These are phyloP conservation scores for Crithidia expoeki DNA, from an alignment of 208 protist species.

Conservation along the genomic window DNA sequence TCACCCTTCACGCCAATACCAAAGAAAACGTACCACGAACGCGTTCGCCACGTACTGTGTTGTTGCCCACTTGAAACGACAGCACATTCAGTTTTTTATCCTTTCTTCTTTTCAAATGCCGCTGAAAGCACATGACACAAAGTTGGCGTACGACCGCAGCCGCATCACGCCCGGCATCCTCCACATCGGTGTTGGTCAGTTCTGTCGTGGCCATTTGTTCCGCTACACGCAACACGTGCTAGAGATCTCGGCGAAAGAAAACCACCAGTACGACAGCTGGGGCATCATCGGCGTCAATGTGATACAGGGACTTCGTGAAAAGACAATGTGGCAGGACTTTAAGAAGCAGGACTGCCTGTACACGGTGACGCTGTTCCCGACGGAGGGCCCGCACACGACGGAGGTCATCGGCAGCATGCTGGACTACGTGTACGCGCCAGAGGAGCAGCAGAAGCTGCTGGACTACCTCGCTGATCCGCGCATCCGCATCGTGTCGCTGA, in stretches of 20 bases:
- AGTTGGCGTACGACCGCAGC: conserved; percentile 9
- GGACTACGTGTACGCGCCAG: conserved; percentile 39
- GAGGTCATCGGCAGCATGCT: conserved; percentile 40
- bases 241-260: conserved; percentile 32
- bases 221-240: conserved; percentile 42
- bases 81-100: neutral
- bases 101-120: neutral
- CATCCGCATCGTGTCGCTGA: conserved; percentile 49
- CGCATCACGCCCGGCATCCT: conserved; percentile 40
- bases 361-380: conserved; percentile 40
- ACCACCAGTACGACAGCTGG: conserved; percentile 33
- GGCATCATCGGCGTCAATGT: conserved; percentile 48
- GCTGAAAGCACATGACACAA: neutral
- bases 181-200: conserved; percentile 44
- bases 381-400: conserved; percentile 22
- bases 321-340: conserved; percentile 41
- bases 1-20: too few relatives aligned
- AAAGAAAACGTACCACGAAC: too few relatives aligned
- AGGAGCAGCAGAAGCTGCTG: conserved; percentile 37
- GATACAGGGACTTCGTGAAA: conserved; percentile 26
- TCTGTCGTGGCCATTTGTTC: conserved; percentile 43
- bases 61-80: too few relatives aligned
- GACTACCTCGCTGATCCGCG: conserved; percentile 33
- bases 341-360: conserved; percentile 51
- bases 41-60: too few relatives aligned